Percentiles rank a stretch among this genome's conserved stretches.
These are phyloP conservation scores for Apocynum venetum DNA, from an alignment of 257 asterid species.

Conservation along the genomic window DNA sequence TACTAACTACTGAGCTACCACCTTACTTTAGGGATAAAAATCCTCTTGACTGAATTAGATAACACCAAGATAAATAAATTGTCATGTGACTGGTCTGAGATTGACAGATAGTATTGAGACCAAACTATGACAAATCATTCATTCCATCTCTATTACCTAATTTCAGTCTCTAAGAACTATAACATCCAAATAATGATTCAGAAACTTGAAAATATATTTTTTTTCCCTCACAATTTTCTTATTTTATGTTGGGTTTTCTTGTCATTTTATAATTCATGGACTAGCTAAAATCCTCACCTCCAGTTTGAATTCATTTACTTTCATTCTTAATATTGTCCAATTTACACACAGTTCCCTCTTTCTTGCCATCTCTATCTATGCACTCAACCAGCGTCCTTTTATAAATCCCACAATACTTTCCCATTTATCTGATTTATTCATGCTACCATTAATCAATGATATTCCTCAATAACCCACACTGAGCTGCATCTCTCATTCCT, in stretches of 20 bases:
- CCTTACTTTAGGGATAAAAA: neutral
- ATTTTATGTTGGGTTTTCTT: neutral
- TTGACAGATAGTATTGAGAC: neutral
- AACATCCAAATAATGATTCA: neutral
- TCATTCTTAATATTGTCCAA: neutral
- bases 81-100: neutral
- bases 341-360: neutral
- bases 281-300: neutral
- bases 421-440: neutral
- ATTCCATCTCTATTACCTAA: neutral
- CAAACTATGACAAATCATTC: neutral
- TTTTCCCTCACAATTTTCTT: neutral
- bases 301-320: neutral
- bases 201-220: neutral
- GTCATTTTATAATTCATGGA: too few species aligned
- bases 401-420: neutral
- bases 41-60: neutral
- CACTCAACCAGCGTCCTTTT: neutral
- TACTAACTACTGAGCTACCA: neutral
- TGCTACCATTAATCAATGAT: neutral
- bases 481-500: neutral
- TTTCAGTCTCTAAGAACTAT: neutral
- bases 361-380: neutral
- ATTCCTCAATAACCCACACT: neutral
- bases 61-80: neutral